These are phyloP conservation scores for Cladosporium sp. DNA, from an alignment of 2,329 filamentous ascomycete genomes.

Conservation along the genomic window DNA sequence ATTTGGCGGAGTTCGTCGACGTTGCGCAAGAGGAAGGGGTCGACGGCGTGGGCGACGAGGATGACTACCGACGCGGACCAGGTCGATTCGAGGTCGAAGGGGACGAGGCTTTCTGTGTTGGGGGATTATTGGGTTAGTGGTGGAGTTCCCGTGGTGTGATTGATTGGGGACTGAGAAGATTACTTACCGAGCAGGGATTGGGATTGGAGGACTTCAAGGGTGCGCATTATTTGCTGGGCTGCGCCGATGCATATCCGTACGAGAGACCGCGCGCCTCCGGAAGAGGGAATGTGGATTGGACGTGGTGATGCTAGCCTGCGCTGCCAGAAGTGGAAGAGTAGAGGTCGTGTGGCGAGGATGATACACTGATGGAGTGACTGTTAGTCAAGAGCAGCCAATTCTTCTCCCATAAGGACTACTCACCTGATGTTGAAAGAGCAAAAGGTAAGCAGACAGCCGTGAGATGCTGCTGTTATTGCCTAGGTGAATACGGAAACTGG, in stretches of 20 bases:
- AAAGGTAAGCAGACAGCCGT: constrained; percentile 26
- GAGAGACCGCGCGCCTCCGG: constrained; percentile 18
- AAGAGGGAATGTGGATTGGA: constrained; percentile 19
- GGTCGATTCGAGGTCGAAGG: constrained; percentile 28
- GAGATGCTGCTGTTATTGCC: constrained; percentile 25
- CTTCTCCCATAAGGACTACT: constrained; percentile 9
- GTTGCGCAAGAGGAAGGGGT: constrained; percentile 25
- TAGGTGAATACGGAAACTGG: constrained; percentile 23
- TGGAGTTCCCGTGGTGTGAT: no score
- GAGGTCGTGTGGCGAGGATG: constrained; percentile 19
- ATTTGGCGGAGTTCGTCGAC: constrained; percentile 20
- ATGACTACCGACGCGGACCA: constrained; percentile 27
- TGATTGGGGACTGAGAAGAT: background rate
- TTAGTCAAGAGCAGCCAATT: background rate
- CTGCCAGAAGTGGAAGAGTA: constrained; percentile 44
- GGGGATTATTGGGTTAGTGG: constrained; percentile 5
- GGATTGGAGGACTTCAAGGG: constrained; percentile 19
- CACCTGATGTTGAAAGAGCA: constrained; percentile 29
- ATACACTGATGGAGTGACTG: constrained; percentile 18
- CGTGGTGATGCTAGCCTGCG: constrained; percentile 13
- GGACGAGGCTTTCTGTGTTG: constrained; percentile 26
- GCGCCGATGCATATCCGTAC: constrained; percentile 21
- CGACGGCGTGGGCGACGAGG: constrained; percentile 24
- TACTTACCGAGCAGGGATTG: constrained; percentile 6
- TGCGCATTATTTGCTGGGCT: constrained; percentile 21